A percentile compares a stretch with the other conserved stretches of the same genome.
Conservation (phyloP, 2,329 filamentous ascomycete genomes). For the Penicillium sp. region DNA sequence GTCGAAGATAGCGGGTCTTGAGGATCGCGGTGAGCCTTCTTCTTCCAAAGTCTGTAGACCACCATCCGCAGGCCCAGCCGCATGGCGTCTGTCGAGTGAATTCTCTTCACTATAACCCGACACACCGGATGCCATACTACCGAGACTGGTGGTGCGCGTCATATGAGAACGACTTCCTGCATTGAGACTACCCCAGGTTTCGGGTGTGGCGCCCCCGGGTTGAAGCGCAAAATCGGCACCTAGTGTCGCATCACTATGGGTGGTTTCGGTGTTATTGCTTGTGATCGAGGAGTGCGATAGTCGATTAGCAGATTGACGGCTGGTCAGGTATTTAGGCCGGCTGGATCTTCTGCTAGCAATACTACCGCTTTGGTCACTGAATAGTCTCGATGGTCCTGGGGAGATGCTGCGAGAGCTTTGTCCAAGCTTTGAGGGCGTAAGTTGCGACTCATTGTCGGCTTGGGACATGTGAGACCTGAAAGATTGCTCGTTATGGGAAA, state of each 20-base stretch:
- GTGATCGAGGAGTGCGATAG: constrained; percentile 63
- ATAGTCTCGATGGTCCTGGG: constrained; percentile 29
- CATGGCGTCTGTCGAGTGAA: constrained; percentile 46
- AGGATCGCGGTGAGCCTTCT: constrained; percentile 48
- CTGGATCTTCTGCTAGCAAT: constrained; percentile 40
- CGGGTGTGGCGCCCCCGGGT: constrained; percentile 74
- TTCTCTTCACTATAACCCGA: constrained; percentile 59
- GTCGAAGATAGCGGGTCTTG: constrained; percentile 43
- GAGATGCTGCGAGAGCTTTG: constrained; percentile 33
- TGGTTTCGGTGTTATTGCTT: constrained; percentile 62
- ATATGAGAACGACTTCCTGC: constrained; percentile 52
- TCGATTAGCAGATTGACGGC: constrained; percentile 60
- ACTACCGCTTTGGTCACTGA: constrained; percentile 32
- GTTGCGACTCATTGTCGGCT: constrained; percentile 29
- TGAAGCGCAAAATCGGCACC: constrained; percentile 82
- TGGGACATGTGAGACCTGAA: constrained; percentile 27
- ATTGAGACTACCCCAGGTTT: constrained; percentile 28
- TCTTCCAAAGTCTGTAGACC: constrained; percentile 65
- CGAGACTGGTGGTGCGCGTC: constrained; percentile 79
- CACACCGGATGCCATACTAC: constrained; percentile 81
- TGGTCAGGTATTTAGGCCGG: constrained; percentile 60
- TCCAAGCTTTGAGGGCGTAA: constrained; percentile 32
- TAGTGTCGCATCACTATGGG: constrained; percentile 72
- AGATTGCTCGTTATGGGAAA: constrained; percentile 26
- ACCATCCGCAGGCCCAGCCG: constrained; percentile 48